phyloP scores from a whole-genome alignment of 768 basidiomycete species.

The Rhodotorula graminis region DNA sequence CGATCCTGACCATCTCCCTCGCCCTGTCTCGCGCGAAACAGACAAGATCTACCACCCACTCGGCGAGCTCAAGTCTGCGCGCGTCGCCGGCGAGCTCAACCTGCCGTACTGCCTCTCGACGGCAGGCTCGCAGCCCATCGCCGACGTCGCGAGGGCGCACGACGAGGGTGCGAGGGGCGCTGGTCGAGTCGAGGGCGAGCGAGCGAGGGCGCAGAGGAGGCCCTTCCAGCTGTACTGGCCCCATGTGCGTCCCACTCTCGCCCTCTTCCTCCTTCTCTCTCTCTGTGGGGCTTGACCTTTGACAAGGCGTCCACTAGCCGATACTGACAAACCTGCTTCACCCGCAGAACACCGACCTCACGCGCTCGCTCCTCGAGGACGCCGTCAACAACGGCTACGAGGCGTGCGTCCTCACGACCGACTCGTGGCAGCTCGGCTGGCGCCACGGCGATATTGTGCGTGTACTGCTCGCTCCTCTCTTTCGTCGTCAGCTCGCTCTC shows the following conservation, averaged over 20 bases:
- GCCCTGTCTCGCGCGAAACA: background rate
- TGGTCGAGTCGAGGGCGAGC: background rate
- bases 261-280: background rate
- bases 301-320: too few relatives aligned
- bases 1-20: slow-evolving; percentile 42
- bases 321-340: too few relatives aligned
- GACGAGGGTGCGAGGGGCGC: slow-evolving; percentile 42
- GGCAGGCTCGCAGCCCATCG: slow-evolving; percentile 66
- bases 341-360: slow-evolving; percentile 55
- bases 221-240: slow-evolving; percentile 60
- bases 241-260: background rate
- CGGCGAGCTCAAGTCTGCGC: slow-evolving; percentile 66
- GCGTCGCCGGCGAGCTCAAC: slow-evolving; percentile 59
- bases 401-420: slow-evolving; percentile 39
- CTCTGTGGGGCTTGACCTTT: too few relatives aligned
- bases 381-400: slow-evolving; percentile 54
- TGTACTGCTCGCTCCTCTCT: background rate
- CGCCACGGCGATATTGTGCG: slow-evolving; percentile 22
- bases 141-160: slow-evolving; percentile 69
- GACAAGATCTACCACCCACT: slow-evolving; percentile 62
- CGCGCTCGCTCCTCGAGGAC: slow-evolving; percentile 53
- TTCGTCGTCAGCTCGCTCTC: background rate
- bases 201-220: slow-evolving; percentile 34
- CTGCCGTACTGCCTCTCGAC: slow-evolving; percentile 73
- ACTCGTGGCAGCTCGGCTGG: slow-evolving; percentile 34